Percentiles rank a stretch among this genome's conserved stretches.
Evolutionary conservation across 371 early-diverging fungal genomes (phyloP).

Genomic region (Rhizomucor pusillus): DNA sequence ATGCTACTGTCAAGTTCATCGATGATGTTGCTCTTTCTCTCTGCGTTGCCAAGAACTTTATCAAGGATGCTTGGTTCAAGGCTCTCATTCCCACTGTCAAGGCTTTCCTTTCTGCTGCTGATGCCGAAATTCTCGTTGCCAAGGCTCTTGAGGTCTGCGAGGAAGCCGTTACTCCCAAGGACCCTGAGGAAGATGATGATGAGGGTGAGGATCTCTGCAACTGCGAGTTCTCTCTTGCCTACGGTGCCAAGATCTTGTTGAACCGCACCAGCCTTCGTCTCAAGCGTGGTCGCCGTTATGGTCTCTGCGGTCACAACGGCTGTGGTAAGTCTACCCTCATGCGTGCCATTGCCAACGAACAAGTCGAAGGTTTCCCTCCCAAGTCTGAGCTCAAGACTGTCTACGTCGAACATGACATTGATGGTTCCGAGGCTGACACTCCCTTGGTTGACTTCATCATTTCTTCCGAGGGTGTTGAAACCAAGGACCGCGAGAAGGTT

Average conservation of each 20-base stretch:
- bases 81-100: conserved; percentile 31
- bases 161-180: conserved; percentile 44
- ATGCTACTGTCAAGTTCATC: conserved; percentile 35
- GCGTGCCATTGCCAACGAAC: conserved; percentile 73
- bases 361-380: conserved; percentile 78
- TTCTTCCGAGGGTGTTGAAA: conserved; percentile 53
- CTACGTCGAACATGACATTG: conserved; percentile 75
- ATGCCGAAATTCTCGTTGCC: conserved; percentile 31
- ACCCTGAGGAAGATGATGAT: conserved; percentile 58
- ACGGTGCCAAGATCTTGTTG: conserved; percentile 81
- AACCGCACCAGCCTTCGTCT: conserved; percentile 75
- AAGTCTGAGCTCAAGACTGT: conserved; percentile 68
- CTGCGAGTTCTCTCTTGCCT: conserved; percentile 78
- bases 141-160: conserved; percentile 37
- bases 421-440: conserved; percentile 68
- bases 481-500: conserved; percentile 50
- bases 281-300: conserved; percentile 77
- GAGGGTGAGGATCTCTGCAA: conserved; percentile 78
- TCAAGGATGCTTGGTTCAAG: conserved; percentile 35
- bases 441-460: conserved; percentile 66
- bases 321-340: conserved; percentile 90
- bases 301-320: conserved; percentile 82
- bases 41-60: conserved; percentile 32
- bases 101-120: conserved; percentile 17
- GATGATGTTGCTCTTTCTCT: conserved; percentile 30